Evolutionary conservation across 2,329 filamentous ascomycete genomes (phyloP).

Genomic region (Cercospora sp.): DNA sequence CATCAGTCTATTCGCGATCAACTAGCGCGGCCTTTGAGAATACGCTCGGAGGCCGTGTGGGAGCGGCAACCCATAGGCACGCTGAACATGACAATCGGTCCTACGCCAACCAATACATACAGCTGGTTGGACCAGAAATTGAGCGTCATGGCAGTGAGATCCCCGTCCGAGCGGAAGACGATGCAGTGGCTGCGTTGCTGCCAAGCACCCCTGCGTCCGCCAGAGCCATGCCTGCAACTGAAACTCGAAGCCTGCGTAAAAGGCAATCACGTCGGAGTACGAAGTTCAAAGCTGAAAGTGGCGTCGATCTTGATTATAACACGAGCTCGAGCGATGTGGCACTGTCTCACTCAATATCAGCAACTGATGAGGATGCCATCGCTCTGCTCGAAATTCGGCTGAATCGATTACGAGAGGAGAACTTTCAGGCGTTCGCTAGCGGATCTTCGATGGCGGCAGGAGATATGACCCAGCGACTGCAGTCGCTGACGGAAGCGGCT

Average conservation of each 20-base stretch:
- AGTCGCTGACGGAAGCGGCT: background rate
- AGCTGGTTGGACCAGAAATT: background rate
- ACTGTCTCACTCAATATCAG: background rate
- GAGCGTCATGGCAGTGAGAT: background rate
- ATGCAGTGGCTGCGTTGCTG: background rate
- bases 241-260: background rate
- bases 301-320: background rate
- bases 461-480: background rate
- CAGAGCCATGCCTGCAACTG: background rate
- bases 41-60: background rate
- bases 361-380: background rate
- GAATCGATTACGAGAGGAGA: background rate
- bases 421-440: background rate
- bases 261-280: background rate
- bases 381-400: background rate
- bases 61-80: background rate
- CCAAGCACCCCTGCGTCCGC: background rate
- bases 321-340: background rate
- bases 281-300: background rate
- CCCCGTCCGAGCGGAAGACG: background rate
- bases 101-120: background rate
- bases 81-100: background rate
- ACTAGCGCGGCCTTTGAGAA: background rate
- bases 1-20: background rate
- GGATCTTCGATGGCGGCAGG: background rate